Percentiles rank a stretch among this genome's conserved stretches.
phyloP scores from a whole-genome alignment of 2,329 filamentous ascomycete species.

The Fusarium succisae region DNA sequence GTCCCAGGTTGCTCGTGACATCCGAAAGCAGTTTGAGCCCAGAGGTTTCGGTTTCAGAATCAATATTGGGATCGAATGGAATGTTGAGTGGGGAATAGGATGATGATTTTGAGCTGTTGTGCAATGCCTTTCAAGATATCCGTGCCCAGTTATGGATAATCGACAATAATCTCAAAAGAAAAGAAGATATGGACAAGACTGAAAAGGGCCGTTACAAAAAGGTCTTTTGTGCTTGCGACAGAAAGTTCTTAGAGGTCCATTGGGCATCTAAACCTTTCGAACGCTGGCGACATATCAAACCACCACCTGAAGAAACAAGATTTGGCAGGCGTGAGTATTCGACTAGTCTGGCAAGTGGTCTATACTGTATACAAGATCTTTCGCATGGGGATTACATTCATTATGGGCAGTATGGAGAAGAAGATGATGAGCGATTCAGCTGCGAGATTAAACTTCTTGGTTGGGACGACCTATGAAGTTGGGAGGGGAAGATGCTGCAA shows the following conservation, averaged over 20 bases:
- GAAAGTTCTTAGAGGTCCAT: not conserved
- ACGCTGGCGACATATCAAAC: not conserved
- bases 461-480: not conserved
- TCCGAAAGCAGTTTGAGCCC: not conserved
- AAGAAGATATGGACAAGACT: fast-evolving
- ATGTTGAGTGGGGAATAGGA: not conserved
- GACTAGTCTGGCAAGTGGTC: not conserved
- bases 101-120: fast-evolving
- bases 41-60: fast-evolving
- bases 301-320: not conserved
- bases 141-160: not conserved
- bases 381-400: fast-evolving
- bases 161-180: not conserved
- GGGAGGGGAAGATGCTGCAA: not conserved
- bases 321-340: not conserved
- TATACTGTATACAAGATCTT: not conserved
- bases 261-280: fast-evolving
- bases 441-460: not conserved
- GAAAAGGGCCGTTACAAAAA: fast-evolving
- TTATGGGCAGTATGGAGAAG: not conserved
- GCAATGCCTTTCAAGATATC: fast-evolving
- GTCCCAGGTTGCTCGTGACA: not conserved
- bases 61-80: not conserved
- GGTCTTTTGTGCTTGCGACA: not conserved
- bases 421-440: not conserved